phyloP scores from a whole-genome alignment of 257 asterid species.

The Solanum appendiculatum region DNA sequence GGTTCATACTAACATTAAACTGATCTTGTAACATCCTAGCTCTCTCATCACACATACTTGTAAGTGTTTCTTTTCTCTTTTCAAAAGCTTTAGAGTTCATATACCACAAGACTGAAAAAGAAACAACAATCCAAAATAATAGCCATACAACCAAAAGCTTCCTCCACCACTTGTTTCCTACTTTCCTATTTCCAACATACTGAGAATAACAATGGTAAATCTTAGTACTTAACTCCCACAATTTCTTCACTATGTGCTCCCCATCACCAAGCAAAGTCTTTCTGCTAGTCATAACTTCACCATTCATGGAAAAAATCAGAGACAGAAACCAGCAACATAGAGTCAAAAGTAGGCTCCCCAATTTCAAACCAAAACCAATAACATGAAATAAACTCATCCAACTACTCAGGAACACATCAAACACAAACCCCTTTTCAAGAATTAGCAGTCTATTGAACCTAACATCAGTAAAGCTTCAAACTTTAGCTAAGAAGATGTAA shows the following conservation, averaged over 20 bases:
- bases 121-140: constrained; percentile 22
- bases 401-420: constrained; percentile 3
- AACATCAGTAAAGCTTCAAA: constrained; percentile 6
- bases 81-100: constrained; percentile 50
- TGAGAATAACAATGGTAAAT: constrained; percentile 49
- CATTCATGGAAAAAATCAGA: constrained; percentile 62
- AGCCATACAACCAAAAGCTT: constrained; percentile 46
- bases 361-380: constrained; percentile 74
- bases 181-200: constrained; percentile 39
- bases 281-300: constrained; percentile 50
- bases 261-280: constrained; percentile 52
- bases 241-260: constrained; percentile 45
- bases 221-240: constrained; percentile 46
- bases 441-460: neutral
- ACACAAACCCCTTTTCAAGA: neutral
- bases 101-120: constrained; percentile 37
- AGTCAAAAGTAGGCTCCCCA: constrained; percentile 62
- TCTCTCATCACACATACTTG: constrained; percentile 96
- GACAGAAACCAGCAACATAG: constrained; percentile 68
- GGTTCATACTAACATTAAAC: constrained; percentile 92
- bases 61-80: constrained; percentile 78
- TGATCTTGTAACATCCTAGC: constrained; percentile 98
- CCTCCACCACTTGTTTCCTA: constrained; percentile 54
- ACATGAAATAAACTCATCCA: constrained; percentile 78
- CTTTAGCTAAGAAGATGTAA: constrained; percentile 4